Base-by-base conservation (phyloP, 129 eudicot species). In the Ambrosia artemisiifolia region DNA sequence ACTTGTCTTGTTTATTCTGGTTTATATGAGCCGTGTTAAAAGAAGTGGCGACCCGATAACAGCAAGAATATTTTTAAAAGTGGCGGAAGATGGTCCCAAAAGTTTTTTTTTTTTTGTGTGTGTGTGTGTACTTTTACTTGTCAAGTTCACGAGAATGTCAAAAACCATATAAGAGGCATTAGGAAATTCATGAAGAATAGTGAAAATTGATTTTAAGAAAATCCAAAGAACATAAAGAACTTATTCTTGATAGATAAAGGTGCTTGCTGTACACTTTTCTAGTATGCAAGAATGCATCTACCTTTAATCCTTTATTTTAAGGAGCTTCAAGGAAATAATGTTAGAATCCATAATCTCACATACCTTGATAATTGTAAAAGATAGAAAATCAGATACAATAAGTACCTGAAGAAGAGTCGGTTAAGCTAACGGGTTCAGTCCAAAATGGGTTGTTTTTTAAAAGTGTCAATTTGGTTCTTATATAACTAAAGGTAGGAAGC, bases 201-300 rank as follows among this genome's bases (percentile, higher is more conserved):
- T 50, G 7, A 20, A 50, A 50, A 6, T 50, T 74, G 63, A 70
- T 48, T 63, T 74, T 63, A 63, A 48, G 30, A 74, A 63, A 74
- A 63, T 66, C 49, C 35, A 57, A 61, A 56, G 35, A 75, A 56
- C 74, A 76, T 57, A 69, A 69, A 48, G 81, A 77, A 77, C 46
- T 19, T 77, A 69, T 69, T 70, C 76, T 70, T 77, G 59, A 76
- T 69, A 63, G 81, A 69, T 77, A 77, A 69, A 69, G 70, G 63
- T 76, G 63, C 67, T 66, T 66, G 32, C 42, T 61, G 46, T 42
- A 42, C 60, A 68, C 18, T 76, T 68, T 76, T 47, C 62, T 56
- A 28, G 16, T 63, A 53, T 69, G 33, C 36, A 53, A 75, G 34
- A 6, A 34, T 35, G 0, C 10, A 20, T 56, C 59, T 40, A 2